Evolutionary conservation across 106 monocot species (phyloP).

Genomic region (Vanilla planifolia): DNA sequence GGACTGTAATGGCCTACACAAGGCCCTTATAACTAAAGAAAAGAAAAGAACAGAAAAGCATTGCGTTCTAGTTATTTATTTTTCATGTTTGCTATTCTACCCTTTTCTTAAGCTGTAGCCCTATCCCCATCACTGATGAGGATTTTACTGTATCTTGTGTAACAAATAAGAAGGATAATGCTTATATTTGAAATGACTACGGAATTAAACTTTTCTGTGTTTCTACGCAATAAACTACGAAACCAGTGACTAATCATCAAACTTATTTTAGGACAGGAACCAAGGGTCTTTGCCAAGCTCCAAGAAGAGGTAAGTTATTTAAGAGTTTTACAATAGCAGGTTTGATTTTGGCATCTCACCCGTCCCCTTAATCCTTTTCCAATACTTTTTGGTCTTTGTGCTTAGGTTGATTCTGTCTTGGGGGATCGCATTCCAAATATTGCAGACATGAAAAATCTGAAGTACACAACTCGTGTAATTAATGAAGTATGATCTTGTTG

Average conservation of each 20-base stretch:
- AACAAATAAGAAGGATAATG: no score
- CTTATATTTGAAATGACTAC: no score
- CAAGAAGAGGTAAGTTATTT: conserved; percentile 84
- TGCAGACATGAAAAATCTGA: conserved; percentile 87
- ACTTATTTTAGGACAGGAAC: conserved; percentile 43
- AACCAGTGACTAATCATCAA: not conserved
- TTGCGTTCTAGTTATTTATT: no score
- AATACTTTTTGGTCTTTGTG: conserved; percentile 10
- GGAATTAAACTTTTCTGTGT: no score
- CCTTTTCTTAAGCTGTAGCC: no score
- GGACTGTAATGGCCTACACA: no score
- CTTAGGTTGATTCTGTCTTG: conserved; percentile 75
- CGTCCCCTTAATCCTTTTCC: not conserved
- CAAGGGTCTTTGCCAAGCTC: conserved; percentile 63
- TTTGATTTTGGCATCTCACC: not conserved
- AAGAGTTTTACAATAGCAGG: not conserved
- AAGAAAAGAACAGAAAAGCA: no score
- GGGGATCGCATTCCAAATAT: conserved; percentile 84
- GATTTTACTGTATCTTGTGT: no score
- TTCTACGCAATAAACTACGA: no score
- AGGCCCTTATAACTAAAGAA: no score
- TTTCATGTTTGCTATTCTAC: no score
- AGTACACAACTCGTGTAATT: conserved; percentile 87
- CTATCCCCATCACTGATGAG: no score
- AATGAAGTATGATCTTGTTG: conserved; percentile 73